Evolutionary conservation across 495 filamentous ascomycete species (phyloP).

Genomic region (Eremomyces bilateralis): DNA sequence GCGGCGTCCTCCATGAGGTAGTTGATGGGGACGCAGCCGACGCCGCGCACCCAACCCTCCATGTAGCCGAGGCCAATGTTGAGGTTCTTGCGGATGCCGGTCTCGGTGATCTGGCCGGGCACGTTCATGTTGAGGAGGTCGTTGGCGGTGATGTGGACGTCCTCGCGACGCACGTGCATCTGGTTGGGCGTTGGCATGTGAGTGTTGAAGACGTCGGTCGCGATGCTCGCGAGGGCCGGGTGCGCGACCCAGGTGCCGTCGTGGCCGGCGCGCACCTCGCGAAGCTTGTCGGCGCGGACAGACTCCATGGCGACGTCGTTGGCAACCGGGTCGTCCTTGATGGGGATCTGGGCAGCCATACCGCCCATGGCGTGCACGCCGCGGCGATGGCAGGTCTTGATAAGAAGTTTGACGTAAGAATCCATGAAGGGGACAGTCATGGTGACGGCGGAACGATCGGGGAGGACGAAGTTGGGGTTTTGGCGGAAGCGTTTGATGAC

Average conservation of each 20-base stretch:
- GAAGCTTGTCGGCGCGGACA: conserved; percentile 86
- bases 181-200: conserved; percentile 99
- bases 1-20: conserved; percentile 99
- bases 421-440: conserved; percentile 99
- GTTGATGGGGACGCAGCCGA: conserved; percentile 96
- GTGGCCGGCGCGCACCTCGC: conserved; percentile 86
- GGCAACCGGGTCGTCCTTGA: conserved; percentile 76
- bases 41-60: conserved; percentile 90
- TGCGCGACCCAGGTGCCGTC: conserved; percentile 97
- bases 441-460: conserved; percentile 75
- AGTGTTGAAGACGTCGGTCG: conserved; percentile 89
- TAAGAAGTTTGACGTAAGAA: conserved; percentile 82
- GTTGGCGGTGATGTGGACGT: conserved; percentile 65
- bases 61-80: conserved; percentile 95
- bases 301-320: conserved; percentile 90
- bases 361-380: conserved; percentile 96
- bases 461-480: conserved; percentile 78
- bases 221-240: conserved; percentile 76
- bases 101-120: conserved; percentile 81
- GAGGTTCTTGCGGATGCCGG: conserved; percentile 92
- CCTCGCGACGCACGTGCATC: conserved; percentile 73
- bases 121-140: conserved; percentile 98
- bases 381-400: conserved; percentile 90
- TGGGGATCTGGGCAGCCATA: conserved; percentile 97
- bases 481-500: conserved; percentile 99